These are phyloP conservation scores for Fremontodendron californicum DNA, from an alignment of 345 rosid genomes.

Conservation along the genomic window DNA sequence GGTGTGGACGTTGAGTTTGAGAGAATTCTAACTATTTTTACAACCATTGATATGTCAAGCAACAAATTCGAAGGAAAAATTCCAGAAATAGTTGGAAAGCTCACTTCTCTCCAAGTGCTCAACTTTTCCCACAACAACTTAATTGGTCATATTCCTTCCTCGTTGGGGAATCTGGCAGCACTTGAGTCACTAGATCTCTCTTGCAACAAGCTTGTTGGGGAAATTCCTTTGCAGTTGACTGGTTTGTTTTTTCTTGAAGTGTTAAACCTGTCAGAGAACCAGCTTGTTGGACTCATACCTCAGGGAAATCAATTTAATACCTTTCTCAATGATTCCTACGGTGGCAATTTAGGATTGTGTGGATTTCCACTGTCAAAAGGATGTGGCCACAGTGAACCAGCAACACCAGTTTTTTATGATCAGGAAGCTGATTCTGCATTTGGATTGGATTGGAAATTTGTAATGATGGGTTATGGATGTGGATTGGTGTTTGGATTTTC, in stretches of 20 bases:
- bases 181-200: conserved; percentile 5
- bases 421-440: not conserved
- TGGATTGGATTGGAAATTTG: not conserved
- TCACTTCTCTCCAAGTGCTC: not conserved
- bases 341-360: not conserved
- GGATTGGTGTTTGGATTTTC: not conserved
- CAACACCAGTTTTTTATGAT: not conserved
- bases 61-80: not conserved
- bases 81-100: not conserved
- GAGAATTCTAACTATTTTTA: conserved; percentile 19
- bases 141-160: not conserved
- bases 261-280: conserved; percentile 18
- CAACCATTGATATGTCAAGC: conserved; percentile 22
- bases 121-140: not conserved
- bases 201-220: not conserved
- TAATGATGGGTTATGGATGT: not conserved
- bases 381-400: not conserved
- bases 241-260: not conserved
- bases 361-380: not conserved
- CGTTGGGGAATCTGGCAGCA: not conserved
- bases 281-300: conserved; percentile 19
- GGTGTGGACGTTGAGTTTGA: not conserved
- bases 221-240: not conserved
- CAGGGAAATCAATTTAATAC: not conserved
- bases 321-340: not conserved